Conservation (phyloP, 2,329 filamentous ascomycete species). For the Emericellopsis cladophorae region DNA sequence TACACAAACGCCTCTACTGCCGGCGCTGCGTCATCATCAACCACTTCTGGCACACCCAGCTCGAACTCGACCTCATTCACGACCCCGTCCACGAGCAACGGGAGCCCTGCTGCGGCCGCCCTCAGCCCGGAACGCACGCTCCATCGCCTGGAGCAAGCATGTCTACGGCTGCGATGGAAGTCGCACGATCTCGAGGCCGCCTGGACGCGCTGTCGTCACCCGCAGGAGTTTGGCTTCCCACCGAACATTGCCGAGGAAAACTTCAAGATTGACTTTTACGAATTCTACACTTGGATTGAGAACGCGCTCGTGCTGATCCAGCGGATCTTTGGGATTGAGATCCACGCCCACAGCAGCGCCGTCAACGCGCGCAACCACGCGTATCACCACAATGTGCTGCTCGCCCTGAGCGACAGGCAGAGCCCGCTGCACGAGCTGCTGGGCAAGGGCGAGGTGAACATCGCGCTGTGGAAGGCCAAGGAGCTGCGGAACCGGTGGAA, state of each 20-base stretch:
- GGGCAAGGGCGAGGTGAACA: constrained; percentile 39
- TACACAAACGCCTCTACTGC: too few relatives aligned
- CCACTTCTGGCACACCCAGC: too few relatives aligned
- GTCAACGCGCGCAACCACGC: constrained; percentile 24
- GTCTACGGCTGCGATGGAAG: constrained; percentile 51
- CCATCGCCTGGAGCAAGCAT: constrained; percentile 45
- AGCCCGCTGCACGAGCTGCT: constrained; percentile 45
- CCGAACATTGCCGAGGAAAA: constrained; percentile 45
- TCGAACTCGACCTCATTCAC: too few relatives aligned
- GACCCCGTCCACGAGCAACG: too few relatives aligned
- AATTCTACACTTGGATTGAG: constrained; percentile 63
- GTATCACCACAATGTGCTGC: constrained; percentile 60
- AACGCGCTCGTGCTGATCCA: constrained; percentile 56
- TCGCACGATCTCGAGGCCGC: constrained; percentile 44
- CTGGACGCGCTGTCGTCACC: constrained; percentile 38
- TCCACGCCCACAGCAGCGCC: constrained; percentile 20
- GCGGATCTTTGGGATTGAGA: constrained; percentile 45
- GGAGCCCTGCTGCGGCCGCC: too few relatives aligned
- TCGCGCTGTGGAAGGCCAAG: constrained; percentile 53
- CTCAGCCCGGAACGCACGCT: constrained; percentile 28
- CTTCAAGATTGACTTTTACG: constrained; percentile 69
- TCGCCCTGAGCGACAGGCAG: constrained; percentile 40
- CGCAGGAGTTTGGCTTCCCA: constrained; percentile 18
- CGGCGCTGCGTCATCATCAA: too few relatives aligned
- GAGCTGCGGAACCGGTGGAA: constrained; percentile 64